These are phyloP conservation scores for Dipodascopsis uninucleata DNA, from an alignment of 805 yeast species.

Conservation along the genomic window DNA sequence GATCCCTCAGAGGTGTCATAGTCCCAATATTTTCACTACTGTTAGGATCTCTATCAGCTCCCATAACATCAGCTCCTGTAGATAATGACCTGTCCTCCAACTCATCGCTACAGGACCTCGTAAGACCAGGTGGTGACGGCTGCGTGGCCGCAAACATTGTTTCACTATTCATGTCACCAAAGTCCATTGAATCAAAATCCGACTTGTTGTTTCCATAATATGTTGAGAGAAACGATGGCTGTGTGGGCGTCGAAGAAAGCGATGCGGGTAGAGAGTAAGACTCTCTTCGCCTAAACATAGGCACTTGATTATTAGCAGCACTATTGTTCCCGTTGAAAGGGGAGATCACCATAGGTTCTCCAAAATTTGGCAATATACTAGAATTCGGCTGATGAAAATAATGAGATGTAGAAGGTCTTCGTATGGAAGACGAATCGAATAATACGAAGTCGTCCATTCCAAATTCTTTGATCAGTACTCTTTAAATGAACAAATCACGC, in stretches of 20 bases:
- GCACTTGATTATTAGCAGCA: not conserved
- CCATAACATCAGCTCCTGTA: not conserved
- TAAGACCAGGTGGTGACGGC: slow-evolving; percentile 12
- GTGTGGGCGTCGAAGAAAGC: slow-evolving; percentile 24
- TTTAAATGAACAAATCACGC: too few relatives aligned
- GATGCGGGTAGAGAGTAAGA: slow-evolving; percentile 26
- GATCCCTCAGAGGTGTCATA: slow-evolving; percentile 9
- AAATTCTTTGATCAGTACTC: too few relatives aligned
- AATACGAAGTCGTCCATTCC: slow-evolving; percentile 27
- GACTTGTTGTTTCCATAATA: too few relatives aligned
- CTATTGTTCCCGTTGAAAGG: not conserved
- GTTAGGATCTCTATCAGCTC: too few relatives aligned
- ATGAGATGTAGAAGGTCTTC: slow-evolving; percentile 19
- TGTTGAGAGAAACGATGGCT: slow-evolving; percentile 18
- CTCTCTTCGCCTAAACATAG: slow-evolving; percentile 16
- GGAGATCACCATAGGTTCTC: too few relatives aligned
- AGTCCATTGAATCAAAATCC: too few relatives aligned
- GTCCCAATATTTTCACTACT: too few relatives aligned
- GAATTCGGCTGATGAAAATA: slow-evolving; percentile 8
- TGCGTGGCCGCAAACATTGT: too few relatives aligned
- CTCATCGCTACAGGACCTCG: slow-evolving; percentile 4
- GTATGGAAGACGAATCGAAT: slow-evolving; percentile 20
- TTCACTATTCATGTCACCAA: too few relatives aligned
- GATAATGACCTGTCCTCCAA: not conserved
- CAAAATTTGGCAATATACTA: too few relatives aligned